A percentile compares a stretch with the other conserved stretches of the same genome.
phyloP scores from a whole-genome alignment of 495 filamentous ascomycete species.

The Trichoderma gamsii region DNA sequence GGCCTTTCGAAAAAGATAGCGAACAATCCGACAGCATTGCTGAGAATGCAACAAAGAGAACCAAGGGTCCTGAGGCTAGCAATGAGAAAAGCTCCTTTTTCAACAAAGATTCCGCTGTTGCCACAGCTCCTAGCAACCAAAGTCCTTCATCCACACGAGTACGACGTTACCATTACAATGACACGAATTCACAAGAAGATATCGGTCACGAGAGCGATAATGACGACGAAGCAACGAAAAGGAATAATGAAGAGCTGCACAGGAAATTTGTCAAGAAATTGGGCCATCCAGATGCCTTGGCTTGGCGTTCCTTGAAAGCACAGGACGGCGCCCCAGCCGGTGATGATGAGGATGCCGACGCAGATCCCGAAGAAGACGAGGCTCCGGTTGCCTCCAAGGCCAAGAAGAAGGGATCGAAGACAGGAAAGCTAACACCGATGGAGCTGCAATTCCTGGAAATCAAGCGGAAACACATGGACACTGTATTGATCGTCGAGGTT shows the following conservation, averaged over 20 bases:
- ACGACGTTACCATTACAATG: conserved; percentile 41
- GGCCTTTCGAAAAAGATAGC: conserved; percentile 39
- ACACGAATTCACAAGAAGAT: conserved; percentile 23
- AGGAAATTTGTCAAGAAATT: conserved; percentile 85
- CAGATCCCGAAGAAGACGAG: conserved; percentile 48
- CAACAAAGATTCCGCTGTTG: conserved; percentile 1
- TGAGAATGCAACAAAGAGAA: conserved; percentile 35
- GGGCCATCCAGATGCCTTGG: conserved; percentile 73
- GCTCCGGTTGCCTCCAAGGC: conserved; percentile 39
- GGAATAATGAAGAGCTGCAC: conserved; percentile 65
- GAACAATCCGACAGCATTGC: conserved; percentile 32
- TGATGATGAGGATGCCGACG: conserved; percentile 45
- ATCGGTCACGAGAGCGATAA: conserved; percentile 31
- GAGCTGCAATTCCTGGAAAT: conserved; percentile 91
- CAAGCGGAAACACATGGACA: conserved; percentile 86
- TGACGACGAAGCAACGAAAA: conserved; percentile 40
- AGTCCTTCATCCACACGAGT: conserved; percentile 29
- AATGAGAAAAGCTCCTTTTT: conserved; percentile 25
- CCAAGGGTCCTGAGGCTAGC: conserved; percentile 29
- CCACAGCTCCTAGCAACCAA: conserved; percentile 16
- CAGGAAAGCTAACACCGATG: conserved; percentile 86
- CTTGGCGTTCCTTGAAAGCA: conserved; percentile 53
- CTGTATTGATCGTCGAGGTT: conserved; percentile 83
- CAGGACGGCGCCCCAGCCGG: conserved; percentile 40
- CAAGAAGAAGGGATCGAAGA: conserved; percentile 67